Evolutionary conservation across 1,139 yeast genomes (phyloP), one percentile per base, ranked within the genome.

Genomic region (Geotrichum cucujoidarum): DNA sequence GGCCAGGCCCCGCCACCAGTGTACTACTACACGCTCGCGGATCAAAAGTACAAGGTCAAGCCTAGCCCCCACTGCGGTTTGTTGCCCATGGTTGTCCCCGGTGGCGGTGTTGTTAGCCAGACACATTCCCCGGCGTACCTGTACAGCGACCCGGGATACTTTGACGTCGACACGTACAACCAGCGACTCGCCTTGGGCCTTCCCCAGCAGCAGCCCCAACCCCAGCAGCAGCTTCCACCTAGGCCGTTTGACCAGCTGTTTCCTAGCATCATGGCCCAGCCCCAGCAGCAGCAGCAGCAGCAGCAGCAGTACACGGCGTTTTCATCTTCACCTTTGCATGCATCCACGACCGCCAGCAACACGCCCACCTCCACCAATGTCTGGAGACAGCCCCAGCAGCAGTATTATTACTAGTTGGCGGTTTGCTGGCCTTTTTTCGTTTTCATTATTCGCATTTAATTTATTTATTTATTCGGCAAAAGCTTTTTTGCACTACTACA

Each of bases 51-150:
- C 40, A 43, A 43, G 35, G 7, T 35, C 13, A 43, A 43, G 31
- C 46, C 46, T 5, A 29, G 36, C n/a, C 46, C 46, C 17, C 40
- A 43, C 21, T 43, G 40, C 25, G 46, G 46, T 11, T 20, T 43
- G 14, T 17, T 43, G 22, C 46, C 46, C 17, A 10, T 24, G 6
- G 27, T 10, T 6, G 27, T 10, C 10, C 16, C 33, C 6, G 34
- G 40, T 11, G 35, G 34, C 13, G n/a, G n/a, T n/a, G n/a, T n/a
- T n/a, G n/a, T n/a, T n/a, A 32, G 37, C 22, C 37, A 32, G 24
- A 31, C 36, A 20, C 43, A 40, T 30, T 40, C 43, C 11, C 43
- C 43, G 25, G 22, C 14, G 18, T 40, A 40, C 25, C 33, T 14
- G 16, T 35, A 29, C 16, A 17, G 27, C 29, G 42, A 39, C 42